Conservation (phyloP, 768 basidiomycete genomes). For the Russula lepida region DNA sequence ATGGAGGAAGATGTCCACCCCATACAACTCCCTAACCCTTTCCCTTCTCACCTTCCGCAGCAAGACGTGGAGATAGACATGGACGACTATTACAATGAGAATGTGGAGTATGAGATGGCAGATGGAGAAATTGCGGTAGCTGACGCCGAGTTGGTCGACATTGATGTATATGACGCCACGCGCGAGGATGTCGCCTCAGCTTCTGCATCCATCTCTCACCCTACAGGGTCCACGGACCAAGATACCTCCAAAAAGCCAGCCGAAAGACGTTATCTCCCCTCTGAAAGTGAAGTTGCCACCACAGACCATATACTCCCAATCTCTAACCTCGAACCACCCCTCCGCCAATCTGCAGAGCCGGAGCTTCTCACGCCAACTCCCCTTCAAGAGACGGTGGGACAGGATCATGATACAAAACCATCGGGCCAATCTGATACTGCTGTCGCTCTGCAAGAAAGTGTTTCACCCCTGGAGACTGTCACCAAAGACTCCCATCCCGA, state of each 20-base stretch:
- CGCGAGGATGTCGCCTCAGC: slow-evolving; percentile 7
- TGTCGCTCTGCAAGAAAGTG: background rate
- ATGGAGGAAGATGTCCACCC: slow-evolving; percentile 21
- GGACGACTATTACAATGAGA: slow-evolving; percentile 19
- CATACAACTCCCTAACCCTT: background rate
- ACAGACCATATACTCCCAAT: slow-evolving; percentile 66
- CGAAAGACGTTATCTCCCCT: background rate
- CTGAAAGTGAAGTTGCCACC: slow-evolving; percentile 52
- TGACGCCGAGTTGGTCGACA: slow-evolving; percentile 19
- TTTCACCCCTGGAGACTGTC: background rate
- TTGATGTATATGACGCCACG: slow-evolving; percentile 19
- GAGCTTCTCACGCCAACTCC: slow-evolving; percentile 1
- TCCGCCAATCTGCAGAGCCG: slow-evolving; percentile 27
- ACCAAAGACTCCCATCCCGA: background rate
- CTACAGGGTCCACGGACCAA: slow-evolving; percentile 2
- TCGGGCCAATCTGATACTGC: background rate
- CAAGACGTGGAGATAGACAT: slow-evolving; percentile 22
- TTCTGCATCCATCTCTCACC: background rate
- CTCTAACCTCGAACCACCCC: slow-evolving; percentile 33
- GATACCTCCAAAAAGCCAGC: background rate
- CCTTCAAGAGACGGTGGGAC: background rate
- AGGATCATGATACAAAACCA: background rate
- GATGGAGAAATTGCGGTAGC: slow-evolving; percentile 13
- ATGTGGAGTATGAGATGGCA: slow-evolving; percentile 21
- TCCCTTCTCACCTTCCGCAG: slow-evolving; percentile 11